Evolutionary conservation across 768 basidiomycete species (phyloP).

Genomic region (Amanita rubescens): DNA sequence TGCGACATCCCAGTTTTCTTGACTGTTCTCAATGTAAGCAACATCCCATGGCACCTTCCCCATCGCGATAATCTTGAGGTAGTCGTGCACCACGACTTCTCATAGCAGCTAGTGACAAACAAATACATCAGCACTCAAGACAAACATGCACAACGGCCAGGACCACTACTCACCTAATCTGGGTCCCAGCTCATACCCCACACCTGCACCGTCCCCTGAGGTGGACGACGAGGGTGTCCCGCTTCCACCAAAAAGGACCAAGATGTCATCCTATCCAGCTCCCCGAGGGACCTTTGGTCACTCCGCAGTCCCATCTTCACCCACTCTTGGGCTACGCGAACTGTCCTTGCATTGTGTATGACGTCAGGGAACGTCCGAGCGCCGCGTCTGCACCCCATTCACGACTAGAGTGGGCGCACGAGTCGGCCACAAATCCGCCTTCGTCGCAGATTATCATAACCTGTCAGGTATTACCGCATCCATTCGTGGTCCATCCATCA

Average conservation of each 20-base stretch:
- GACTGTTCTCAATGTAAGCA: not conserved
- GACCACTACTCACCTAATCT: not conserved
- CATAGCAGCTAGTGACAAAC: not conserved
- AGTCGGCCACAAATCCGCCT: not conserved
- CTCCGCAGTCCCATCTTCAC: not conserved
- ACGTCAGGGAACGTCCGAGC: not conserved
- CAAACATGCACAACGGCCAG: not conserved
- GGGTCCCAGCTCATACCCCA: not conserved
- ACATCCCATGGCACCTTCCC: not conserved
- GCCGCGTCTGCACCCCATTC: not conserved
- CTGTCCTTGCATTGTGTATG: not conserved
- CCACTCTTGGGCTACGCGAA: not conserved
- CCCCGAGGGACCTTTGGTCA: not conserved
- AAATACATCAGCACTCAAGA: not conserved
- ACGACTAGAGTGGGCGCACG: not conserved
- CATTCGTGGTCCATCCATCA: not conserved
- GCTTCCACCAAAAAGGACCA: not conserved
- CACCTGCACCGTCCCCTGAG: not conserved
- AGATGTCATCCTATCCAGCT: not conserved
- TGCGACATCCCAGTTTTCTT: not conserved
- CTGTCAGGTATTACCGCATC: not conserved
- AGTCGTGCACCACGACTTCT: not conserved
- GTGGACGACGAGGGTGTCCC: not conserved
- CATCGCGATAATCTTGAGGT: not conserved
- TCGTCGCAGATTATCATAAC: not conserved